These are phyloP conservation scores for Candida taoyuanica DNA, from an alignment of 805 yeast genomes.

Conservation along the genomic window DNA sequence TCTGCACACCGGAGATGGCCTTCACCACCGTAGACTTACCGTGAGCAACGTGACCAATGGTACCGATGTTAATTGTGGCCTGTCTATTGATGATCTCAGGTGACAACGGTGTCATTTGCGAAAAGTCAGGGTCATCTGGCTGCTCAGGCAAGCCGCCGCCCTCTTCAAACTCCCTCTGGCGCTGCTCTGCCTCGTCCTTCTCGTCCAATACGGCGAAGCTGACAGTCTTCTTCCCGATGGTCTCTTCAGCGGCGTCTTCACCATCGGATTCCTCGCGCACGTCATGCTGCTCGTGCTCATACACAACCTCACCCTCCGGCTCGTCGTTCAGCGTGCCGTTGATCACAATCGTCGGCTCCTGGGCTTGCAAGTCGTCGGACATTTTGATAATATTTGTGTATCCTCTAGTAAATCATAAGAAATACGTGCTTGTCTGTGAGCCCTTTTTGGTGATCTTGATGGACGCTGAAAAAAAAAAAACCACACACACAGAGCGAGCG, in stretches of 20 bases:
- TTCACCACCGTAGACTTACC: slow-evolving; percentile 92
- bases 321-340: slow-evolving; percentile 48
- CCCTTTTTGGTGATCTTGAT: not conserved
- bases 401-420: no score
- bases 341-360: slow-evolving; percentile 79
- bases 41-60: slow-evolving; percentile 95
- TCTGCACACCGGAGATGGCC: slow-evolving; percentile 97
- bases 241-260: slow-evolving; percentile 38
- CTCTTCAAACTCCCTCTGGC: slow-evolving; percentile 85
- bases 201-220: slow-evolving; percentile 72
- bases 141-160: slow-evolving; percentile 99
- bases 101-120: slow-evolving; percentile 76
- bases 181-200: slow-evolving; percentile 71
- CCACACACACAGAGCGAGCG: no score
- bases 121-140: slow-evolving; percentile 83
- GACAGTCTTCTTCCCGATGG: slow-evolving; percentile 61
- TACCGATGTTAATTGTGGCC: slow-evolving; percentile 98
- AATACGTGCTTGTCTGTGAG: not conserved
- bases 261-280: slow-evolving; percentile 35
- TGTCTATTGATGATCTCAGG: slow-evolving; percentile 98
- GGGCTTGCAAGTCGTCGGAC: slow-evolving; percentile 81
- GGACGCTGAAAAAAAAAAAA: slow-evolving; percentile 10
- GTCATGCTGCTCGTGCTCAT: slow-evolving; percentile 24
- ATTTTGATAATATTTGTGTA: no score
- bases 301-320: slow-evolving; percentile 28